A percentile compares a stretch with the other conserved stretches of the same genome.
Conservation (phyloP, 441 rosid species). For the Croton setiger region DNA sequence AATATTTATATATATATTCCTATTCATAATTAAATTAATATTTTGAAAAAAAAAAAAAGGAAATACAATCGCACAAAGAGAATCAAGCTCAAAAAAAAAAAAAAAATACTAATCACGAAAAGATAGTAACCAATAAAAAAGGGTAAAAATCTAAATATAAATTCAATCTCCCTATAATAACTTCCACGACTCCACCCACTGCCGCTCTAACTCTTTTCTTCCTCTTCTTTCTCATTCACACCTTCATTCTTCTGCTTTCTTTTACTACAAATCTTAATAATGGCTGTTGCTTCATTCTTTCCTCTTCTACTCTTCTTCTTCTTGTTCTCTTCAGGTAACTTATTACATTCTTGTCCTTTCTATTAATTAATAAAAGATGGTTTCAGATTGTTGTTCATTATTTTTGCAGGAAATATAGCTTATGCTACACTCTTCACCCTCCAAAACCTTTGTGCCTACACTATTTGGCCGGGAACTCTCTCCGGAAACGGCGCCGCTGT, state of each 20-base stretch:
- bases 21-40: no score
- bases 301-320: constrained; percentile 29
- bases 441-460: constrained; percentile 53
- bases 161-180: constrained; percentile 11
- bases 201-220: constrained; percentile 17
- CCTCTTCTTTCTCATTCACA: not conserved
- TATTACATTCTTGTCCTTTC: not conserved
- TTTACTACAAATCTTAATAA: constrained; percentile 13
- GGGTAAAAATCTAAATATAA: constrained; percentile 5
- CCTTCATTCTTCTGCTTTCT: not conserved
- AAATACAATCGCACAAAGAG: not conserved
- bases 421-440: constrained; percentile 58
- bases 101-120: constrained; percentile 18
- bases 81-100: not conserved
- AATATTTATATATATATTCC: no score
- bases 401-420: constrained; percentile 42
- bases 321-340: constrained; percentile 39
- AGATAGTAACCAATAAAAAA: constrained; percentile 12
- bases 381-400: no score
- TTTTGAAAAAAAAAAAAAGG: not conserved
- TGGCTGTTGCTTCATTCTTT: constrained; percentile 36
- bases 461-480: constrained; percentile 76
- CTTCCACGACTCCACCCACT: constrained; percentile 27
- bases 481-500: constrained; percentile 51
- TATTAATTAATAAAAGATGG: no score